Conservation (phyloP, 2,329 filamentous ascomycete species). For the Cryphonectria radicalis region DNA sequence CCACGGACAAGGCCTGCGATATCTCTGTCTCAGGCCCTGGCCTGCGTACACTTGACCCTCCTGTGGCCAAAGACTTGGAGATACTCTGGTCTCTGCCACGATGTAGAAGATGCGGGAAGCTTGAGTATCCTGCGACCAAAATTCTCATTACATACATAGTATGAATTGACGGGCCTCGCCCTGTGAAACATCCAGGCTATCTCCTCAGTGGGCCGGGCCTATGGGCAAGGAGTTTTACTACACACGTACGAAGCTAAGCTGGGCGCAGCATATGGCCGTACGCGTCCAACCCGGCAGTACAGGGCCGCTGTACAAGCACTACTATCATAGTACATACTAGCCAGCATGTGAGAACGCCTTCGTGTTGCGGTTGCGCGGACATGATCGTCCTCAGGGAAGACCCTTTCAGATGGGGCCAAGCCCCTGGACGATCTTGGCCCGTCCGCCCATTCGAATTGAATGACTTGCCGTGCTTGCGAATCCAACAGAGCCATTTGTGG, state of each 20-base stretch:
- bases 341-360: neutral
- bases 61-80: neutral
- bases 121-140: neutral
- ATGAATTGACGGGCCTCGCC: neutral
- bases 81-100: neutral
- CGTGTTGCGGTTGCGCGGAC: neutral
- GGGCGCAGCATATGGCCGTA: neutral
- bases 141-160: neutral
- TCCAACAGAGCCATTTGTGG: neutral
- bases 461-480: neutral
- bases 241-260: neutral
- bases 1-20: neutral
- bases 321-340: neutral
- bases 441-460: neutral
- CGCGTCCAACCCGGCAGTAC: neutral
- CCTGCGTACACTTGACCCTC: neutral
- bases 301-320: neutral
- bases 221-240: neutral
- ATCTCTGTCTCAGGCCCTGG: neutral
- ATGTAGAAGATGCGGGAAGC: neutral
- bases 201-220: neutral
- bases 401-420: slow-evolving; percentile 5
- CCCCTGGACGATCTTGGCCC: slow-evolving; percentile 2
- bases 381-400: slow-evolving; percentile 5
- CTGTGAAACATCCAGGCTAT: neutral